These are phyloP conservation scores for Xylariomycetidae sp. DNA, from an alignment of 2,329 filamentous ascomycete species.

Conservation along the genomic window DNA sequence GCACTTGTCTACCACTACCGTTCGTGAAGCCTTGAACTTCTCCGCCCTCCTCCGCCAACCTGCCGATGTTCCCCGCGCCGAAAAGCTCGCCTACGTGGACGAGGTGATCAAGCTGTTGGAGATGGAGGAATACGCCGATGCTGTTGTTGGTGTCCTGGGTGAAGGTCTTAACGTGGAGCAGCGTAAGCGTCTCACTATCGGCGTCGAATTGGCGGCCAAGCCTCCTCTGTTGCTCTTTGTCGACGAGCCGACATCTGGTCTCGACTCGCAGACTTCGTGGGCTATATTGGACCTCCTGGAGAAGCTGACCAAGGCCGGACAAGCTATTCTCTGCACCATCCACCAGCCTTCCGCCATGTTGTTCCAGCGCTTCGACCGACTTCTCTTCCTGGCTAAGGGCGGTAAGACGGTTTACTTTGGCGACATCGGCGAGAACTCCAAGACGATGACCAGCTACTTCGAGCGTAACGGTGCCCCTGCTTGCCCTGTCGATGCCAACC, in stretches of 20 bases:
- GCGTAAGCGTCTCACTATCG: slow-evolving; percentile 78
- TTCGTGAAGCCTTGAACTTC: slow-evolving; percentile 83
- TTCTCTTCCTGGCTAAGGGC: slow-evolving; percentile 71
- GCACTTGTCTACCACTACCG: slow-evolving; percentile 76
- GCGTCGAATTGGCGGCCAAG: slow-evolving; percentile 92
- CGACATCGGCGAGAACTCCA: slow-evolving; percentile 66
- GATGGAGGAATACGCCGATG: slow-evolving; percentile 86
- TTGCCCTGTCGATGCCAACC: slow-evolving; percentile 66
- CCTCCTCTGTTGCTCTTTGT: slow-evolving; percentile 85
- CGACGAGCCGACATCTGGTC: slow-evolving; percentile 90
- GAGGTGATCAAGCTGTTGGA: slow-evolving; percentile 87
- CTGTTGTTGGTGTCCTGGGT: slow-evolving; percentile 82
- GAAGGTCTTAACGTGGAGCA: slow-evolving; percentile 74
- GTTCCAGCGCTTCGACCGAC: slow-evolving; percentile 82
- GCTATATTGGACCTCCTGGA: slow-evolving; percentile 82
- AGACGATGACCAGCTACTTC: slow-evolving; percentile 66
- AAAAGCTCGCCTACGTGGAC: slow-evolving; percentile 83
- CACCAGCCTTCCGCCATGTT: slow-evolving; percentile 95
- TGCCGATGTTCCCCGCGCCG: slow-evolving; percentile 59
- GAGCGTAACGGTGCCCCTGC: slow-evolving; percentile 61
- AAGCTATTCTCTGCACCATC: slow-evolving; percentile 94
- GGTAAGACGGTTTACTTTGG: slow-evolving; percentile 79
- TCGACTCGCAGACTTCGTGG: slow-evolving; percentile 91
- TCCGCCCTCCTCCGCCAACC: slow-evolving; percentile 82
- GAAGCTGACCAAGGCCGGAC: slow-evolving; percentile 81